Percentiles rank a stretch among this genome's conserved stretches.
These are phyloP conservation scores for Paspalum notatum DNA, from an alignment of 176 grass and related monocot genomes.

Conservation along the genomic window DNA sequence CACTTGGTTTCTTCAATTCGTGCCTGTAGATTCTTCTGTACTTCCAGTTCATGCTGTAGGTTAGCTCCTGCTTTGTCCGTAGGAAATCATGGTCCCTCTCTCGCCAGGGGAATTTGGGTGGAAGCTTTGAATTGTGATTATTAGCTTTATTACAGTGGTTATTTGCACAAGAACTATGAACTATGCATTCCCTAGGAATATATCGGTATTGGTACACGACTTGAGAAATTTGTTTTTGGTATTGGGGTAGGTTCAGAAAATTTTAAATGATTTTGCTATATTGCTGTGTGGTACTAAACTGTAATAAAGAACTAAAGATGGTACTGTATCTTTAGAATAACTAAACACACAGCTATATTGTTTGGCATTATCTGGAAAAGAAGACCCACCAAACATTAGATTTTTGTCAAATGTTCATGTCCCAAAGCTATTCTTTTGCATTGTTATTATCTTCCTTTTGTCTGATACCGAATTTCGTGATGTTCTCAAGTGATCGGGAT, in stretches of 20 bases:
- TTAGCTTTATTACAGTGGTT: neutral
- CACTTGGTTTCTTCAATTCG: neutral
- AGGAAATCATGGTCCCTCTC: neutral
- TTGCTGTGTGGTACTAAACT: neutral
- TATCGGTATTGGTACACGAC: neutral
- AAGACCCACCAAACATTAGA: neutral
- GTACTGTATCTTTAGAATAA: neutral
- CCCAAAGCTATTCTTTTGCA: neutral
- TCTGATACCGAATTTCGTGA: constrained; percentile 8
- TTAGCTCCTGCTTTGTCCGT: neutral
- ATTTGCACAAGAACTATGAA: neutral
- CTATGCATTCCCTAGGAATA: neutral
- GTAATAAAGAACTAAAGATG: too few relatives aligned
- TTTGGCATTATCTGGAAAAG: constrained; percentile 1
- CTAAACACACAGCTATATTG: too few relatives aligned
- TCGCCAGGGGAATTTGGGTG: neutral
- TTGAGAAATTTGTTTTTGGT: neutral
- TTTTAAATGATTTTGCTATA: constrained; percentile 20
- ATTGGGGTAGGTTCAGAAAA: neutral
- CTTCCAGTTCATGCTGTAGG: neutral
- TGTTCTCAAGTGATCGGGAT: constrained; percentile 81
- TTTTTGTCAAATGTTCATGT: neutral
- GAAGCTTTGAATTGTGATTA: neutral
- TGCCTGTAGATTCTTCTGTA: neutral
- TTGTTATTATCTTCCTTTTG: neutral